A percentile compares a stretch with the other conserved stretches of the same genome.
phyloP scores from a whole-genome alignment of 2,329 filamentous ascomycete genomes.

The Rhinocladiella similis region DNA sequence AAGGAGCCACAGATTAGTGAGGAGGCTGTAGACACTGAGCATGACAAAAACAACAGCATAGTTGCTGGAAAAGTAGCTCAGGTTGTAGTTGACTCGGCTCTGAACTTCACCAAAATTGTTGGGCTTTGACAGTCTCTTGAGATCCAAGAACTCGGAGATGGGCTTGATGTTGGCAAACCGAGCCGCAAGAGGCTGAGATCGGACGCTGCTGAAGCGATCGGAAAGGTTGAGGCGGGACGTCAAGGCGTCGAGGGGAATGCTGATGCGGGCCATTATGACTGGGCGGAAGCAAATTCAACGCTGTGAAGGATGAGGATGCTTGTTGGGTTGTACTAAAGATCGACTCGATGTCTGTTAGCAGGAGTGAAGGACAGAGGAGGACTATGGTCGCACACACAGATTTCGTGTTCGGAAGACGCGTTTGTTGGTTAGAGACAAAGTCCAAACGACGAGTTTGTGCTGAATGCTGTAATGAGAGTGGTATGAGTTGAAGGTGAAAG shows the following conservation, averaged over 20 bases:
- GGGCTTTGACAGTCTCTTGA: slow-evolving; percentile 95
- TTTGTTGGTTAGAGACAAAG: neutral
- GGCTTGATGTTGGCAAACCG: slow-evolving; percentile 93
- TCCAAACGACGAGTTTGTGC: neutral
- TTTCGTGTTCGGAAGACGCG: neutral
- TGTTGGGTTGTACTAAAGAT: neutral
- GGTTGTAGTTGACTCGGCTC: slow-evolving; percentile 93
- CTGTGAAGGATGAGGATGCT: neutral
- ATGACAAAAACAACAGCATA: slow-evolving; percentile 92
- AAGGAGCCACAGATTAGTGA: slow-evolving; percentile 82
- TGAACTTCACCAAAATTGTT: slow-evolving; percentile 87
- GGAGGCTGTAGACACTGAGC: slow-evolving; percentile 91
- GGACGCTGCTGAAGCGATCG: slow-evolving; percentile 81
- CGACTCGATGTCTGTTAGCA: slow-evolving; percentile 2
- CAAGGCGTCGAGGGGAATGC: slow-evolving; percentile 87
- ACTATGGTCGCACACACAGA: slow-evolving; percentile 1
- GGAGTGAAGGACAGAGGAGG: neutral
- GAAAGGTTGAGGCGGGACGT: slow-evolving; percentile 85
- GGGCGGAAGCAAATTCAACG: neutral
- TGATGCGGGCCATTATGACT: slow-evolving; percentile 73
- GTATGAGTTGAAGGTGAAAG: neutral
- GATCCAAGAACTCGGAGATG: slow-evolving; percentile 88
- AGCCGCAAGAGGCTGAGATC: slow-evolving; percentile 73
- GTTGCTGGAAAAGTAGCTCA: slow-evolving; percentile 97
- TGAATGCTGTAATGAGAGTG: neutral